Evolutionary conservation across 495 filamentous ascomycete species (phyloP), one percentile per base, ranked within the genome.

Genomic region (Aeminium ludgeri): DNA sequence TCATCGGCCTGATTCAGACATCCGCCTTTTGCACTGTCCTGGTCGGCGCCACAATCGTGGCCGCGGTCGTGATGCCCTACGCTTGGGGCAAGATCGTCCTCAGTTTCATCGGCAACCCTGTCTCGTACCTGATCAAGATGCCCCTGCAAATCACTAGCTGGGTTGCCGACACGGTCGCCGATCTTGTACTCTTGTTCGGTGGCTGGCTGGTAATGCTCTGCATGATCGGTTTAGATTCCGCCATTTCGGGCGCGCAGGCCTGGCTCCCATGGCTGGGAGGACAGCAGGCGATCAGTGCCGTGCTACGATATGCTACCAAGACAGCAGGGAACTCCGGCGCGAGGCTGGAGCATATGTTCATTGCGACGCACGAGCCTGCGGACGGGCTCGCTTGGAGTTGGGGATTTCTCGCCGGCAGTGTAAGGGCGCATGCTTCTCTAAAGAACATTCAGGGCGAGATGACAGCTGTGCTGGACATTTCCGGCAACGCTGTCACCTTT

Each of bases 11-110:
- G 6, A 71, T 95, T 47, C 89, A 96, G 54, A 96, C 96, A 48
- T 86, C 77, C 28, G 78, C 93, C 30, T 96, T 99, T 58, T 86
- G 86, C 51, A 80, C 82, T 20, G 74, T 94, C 41, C 68, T 99
- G 16, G 80, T 99, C 11, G 81, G 82, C 6, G 70, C 81, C 29
- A 92, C 87, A 8, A 76, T 96, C 17, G 78, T 78, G 17, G 54
- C 78, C 42, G 85, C 83, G 7, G 74, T 96, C 33, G 93, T 89
- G 62, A 64, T 95, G 34, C 89, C 89, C 0, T 99, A 96, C 58
- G 74, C 91, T 20, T 74, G 78, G 51, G 89, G 89, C 11, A 89
- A 92, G 48, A 63, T 87, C 17, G 74, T 80, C 2, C 66, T 96
- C 27, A 73, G 89, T 45, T 61, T 81, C 17, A 45, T 91, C 19